Evolutionary conservation across 495 filamentous ascomycete species (phyloP).

Genomic region (Cercophora scortea): DNA sequence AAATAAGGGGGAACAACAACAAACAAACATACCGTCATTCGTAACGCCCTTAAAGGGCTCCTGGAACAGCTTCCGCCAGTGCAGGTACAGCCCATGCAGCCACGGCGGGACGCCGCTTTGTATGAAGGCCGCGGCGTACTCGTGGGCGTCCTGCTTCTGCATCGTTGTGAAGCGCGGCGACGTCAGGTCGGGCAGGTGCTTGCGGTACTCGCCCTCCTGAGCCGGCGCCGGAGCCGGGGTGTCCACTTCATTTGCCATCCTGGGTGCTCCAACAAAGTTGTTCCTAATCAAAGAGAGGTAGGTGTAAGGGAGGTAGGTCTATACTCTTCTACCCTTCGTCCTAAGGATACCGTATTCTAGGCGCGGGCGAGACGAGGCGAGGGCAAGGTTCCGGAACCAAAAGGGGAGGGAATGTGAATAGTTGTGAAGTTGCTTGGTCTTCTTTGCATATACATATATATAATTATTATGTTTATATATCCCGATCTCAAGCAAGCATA

Average conservation of each 20-base stretch:
- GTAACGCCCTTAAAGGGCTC: slow-evolving; percentile 69
- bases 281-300: no score
- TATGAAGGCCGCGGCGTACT: slow-evolving; percentile 56
- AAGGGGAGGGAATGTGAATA: no score
- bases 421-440: no score
- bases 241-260: slow-evolving; percentile 2
- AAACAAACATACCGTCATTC: slow-evolving; percentile 46
- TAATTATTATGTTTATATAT: no score
- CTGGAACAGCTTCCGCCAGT: slow-evolving; percentile 57
- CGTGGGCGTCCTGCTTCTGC: slow-evolving; percentile 54
- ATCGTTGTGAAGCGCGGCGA: slow-evolving; percentile 54
- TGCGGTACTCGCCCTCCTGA: slow-evolving; percentile 15
- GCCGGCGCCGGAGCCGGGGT: not conserved
- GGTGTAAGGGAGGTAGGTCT: no score
- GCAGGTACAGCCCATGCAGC: slow-evolving; percentile 57
- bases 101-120: slow-evolving; percentile 54
- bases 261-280: no score
- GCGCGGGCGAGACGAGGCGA: no score
- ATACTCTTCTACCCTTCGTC: not conserved
- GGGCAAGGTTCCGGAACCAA: no score
- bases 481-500: no score
- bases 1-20: not conserved
- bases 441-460: no score
- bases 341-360: not conserved
- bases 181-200: slow-evolving; percentile 53